Percentiles rank a stretch among this genome's conserved stretches.
Evolutionary conservation across 306 rosid genomes (phyloP).

Genomic region (Medicago ruthenica): DNA sequence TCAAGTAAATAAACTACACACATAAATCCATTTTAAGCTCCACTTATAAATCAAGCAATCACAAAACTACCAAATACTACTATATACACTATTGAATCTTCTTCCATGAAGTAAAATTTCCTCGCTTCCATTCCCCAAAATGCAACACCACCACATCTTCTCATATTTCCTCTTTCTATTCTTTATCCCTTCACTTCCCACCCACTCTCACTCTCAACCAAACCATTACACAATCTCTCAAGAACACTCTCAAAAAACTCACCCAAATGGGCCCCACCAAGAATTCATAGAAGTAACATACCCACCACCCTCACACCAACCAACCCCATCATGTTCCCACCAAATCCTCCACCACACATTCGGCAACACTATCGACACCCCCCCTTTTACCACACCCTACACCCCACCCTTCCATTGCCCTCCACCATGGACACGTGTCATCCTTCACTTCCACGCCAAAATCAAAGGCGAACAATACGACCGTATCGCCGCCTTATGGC

Average conservation of each 20-base stretch:
- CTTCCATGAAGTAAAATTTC: background rate
- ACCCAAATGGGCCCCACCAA: background rate
- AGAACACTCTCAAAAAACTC: background rate
- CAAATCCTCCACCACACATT: slow-evolving; percentile 66
- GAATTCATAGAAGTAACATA: slow-evolving; percentile 66
- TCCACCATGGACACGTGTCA: slow-evolving; percentile 66
- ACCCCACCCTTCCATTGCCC: slow-evolving; percentile 61
- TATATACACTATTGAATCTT: background rate
- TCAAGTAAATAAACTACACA: no score
- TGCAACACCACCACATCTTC: slow-evolving; percentile 34
- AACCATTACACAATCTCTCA: slow-evolving; percentile 47
- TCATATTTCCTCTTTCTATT: slow-evolving; percentile 11
- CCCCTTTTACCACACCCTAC: slow-evolving; percentile 68
- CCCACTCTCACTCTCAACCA: slow-evolving; percentile 50
- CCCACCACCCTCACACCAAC: slow-evolving; percentile 55
- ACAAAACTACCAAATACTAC: background rate
- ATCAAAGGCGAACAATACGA: slow-evolving; percentile 80
- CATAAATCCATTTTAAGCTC: background rate
- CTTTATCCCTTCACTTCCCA: slow-evolving; percentile 40
- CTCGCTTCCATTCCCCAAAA: background rate
- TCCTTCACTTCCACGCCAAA: slow-evolving; percentile 58
- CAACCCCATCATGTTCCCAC: slow-evolving; percentile 63
- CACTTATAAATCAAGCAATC: background rate
- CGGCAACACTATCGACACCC: slow-evolving; percentile 67
- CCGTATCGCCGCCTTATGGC: slow-evolving; percentile 82